These are phyloP conservation scores for Filosporella fistucella DNA, from an alignment of 495 filamentous ascomycete species.

Conservation along the genomic window DNA sequence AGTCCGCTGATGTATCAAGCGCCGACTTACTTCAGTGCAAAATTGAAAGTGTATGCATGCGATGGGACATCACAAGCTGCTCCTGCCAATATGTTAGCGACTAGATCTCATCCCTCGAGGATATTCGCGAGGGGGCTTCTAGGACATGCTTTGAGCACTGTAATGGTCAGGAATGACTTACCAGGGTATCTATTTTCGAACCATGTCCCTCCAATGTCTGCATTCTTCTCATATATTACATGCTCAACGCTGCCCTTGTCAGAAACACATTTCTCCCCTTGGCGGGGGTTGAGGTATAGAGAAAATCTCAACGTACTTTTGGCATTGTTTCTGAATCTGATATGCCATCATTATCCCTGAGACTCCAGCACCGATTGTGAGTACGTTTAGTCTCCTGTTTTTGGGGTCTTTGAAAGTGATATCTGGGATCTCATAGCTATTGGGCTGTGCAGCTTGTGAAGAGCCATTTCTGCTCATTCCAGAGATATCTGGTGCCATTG, in stretches of 20 bases:
- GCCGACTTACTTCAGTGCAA: slow-evolving; percentile 23
- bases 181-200: slow-evolving; percentile 49
- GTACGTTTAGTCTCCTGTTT: slow-evolving; percentile 26
- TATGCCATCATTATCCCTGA: slow-evolving; percentile 58
- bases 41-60: slow-evolving; percentile 35
- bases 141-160: too few relatives aligned
- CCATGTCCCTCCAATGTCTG: slow-evolving; percentile 59
- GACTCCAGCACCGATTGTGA: slow-evolving; percentile 56
- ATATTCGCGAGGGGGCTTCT: too few relatives aligned
- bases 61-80: slow-evolving; percentile 51
- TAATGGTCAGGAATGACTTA: too few relatives aligned
- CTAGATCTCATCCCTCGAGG: too few relatives aligned
- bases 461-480: background rate
- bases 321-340: slow-evolving; percentile 39
- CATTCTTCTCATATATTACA: slow-evolving; percentile 76
- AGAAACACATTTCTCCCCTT: slow-evolving; percentile 23
- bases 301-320: slow-evolving; percentile 26
- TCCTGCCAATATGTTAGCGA: slow-evolving; percentile 25
- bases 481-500: slow-evolving; percentile 11
- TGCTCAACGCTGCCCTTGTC: slow-evolving; percentile 37
- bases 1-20: background rate
- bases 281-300: slow-evolving; percentile 25
- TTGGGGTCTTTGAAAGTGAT: slow-evolving; percentile 18
- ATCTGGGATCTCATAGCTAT: slow-evolving; percentile 17
- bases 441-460: background rate